Percentiles rank a stretch among this genome's conserved stretches.
Conservation (phyloP, 2,329 filamentous ascomycete genomes). For the Phaeosphaeriaceae sp. region DNA sequence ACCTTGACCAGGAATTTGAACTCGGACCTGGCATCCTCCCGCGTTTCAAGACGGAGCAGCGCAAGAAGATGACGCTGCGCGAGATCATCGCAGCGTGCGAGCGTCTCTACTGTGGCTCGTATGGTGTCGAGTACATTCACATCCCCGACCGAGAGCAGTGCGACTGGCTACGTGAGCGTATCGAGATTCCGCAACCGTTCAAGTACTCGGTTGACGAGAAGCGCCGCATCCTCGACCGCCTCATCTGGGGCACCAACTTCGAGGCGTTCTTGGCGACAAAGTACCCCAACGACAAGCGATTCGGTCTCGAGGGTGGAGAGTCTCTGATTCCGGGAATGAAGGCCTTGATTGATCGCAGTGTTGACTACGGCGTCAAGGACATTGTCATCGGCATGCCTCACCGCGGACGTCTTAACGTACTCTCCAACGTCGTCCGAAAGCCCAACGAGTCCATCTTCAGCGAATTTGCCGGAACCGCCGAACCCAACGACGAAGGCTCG, state of each 20-base stretch:
- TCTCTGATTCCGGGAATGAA: conserved; percentile 99
- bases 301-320: conserved; percentile 97
- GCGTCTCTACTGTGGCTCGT: conserved; percentile 95
- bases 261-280: conserved; percentile 95
- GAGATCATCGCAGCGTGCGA: conserved; percentile 95
- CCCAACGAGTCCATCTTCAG: conserved; percentile 99
- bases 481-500: conserved; percentile 92
- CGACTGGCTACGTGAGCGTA: conserved; percentile 94
- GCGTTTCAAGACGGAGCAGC: conserved; percentile 85
- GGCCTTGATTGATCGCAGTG: conserved; percentile 95
- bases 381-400: conserved; percentile 99
- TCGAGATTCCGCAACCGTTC: conserved; percentile 93
- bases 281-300: conserved; percentile 99
- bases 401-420: conserved; percentile 95
- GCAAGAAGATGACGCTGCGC: conserved; percentile 94
- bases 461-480: conserved; percentile 89
- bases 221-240: conserved; percentile 92
- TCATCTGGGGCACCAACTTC: conserved; percentile 99
- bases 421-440: conserved; percentile 98
- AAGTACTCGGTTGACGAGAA: conserved; percentile 99
- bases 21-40: conserved; percentile 95
- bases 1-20: conserved; percentile 89
- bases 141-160: conserved; percentile 97
- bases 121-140: conserved; percentile 98
- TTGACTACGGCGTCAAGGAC: conserved; percentile 98